These are phyloP conservation scores for Monosporascus sp. DNA, from an alignment of 2,329 filamentous ascomycete genomes.

Conservation along the genomic window DNA sequence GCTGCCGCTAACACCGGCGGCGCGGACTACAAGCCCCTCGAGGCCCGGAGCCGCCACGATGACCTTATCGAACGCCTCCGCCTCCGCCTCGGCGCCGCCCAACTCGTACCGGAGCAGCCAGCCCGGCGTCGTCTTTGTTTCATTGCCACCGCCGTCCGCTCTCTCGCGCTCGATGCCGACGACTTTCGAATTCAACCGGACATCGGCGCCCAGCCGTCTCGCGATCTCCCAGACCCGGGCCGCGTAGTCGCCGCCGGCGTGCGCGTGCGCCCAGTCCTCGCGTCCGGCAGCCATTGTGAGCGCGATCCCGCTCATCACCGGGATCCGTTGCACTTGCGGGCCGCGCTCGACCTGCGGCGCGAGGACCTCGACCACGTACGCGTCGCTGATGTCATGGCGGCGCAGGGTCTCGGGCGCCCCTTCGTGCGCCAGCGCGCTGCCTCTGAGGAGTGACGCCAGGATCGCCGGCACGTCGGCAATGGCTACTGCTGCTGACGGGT, in stretches of 20 bases:
- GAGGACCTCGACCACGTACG: constrained; percentile 15
- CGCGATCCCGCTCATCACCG: constrained; percentile 10
- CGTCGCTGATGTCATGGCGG: constrained; percentile 10
- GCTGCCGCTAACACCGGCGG: neutral
- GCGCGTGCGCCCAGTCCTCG: constrained; percentile 13
- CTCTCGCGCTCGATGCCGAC: constrained; percentile 10
- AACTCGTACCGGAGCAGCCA: constrained; percentile 10
- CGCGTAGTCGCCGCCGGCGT: constrained; percentile 13
- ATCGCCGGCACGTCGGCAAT: constrained; percentile 7
- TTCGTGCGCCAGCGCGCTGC: constrained; percentile 5
- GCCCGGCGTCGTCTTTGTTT: neutral
- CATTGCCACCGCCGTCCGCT: constrained; percentile 1
- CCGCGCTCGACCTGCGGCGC: constrained; percentile 14
- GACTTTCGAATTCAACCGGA: constrained; percentile 7
- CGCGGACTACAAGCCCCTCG: neutral
- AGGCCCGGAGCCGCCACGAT: constrained; percentile 9
- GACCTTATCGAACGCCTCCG: constrained; percentile 12
- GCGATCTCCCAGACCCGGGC: constrained; percentile 9
- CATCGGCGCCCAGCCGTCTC: neutral
- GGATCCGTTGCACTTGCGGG: too few species aligned
- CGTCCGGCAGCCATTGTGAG: constrained; percentile 12
- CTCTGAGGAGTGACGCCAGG: constrained; percentile 6
- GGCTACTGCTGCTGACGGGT: neutral
- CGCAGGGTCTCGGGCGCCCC: constrained; percentile 5
- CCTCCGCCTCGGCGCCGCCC: neutral